A percentile compares a stretch with the other conserved stretches of the same genome.
Conservation (phyloP, 768 basidiomycete species). For the Xerocomellus chrysenteron region DNA sequence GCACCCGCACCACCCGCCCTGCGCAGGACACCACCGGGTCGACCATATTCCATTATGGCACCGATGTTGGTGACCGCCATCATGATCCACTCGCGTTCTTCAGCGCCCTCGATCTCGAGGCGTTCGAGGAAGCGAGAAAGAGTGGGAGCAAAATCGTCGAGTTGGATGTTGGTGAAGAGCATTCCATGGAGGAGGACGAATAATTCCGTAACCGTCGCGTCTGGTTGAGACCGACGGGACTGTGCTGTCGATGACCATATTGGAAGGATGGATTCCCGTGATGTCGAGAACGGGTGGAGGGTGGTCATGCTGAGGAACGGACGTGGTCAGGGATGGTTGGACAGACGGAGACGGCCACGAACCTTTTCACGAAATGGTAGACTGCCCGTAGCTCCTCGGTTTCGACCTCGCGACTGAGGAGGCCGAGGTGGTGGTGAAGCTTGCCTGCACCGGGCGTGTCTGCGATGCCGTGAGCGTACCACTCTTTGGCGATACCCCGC, state of each 20-base stretch:
- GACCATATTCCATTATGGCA: slow-evolving; percentile 86
- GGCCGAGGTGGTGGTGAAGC: slow-evolving; percentile 89
- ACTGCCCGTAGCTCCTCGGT: slow-evolving; percentile 80
- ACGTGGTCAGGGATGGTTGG: slow-evolving; percentile 5
- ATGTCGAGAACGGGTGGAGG: slow-evolving; percentile 80
- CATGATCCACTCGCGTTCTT: slow-evolving; percentile 93
- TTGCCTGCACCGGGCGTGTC: slow-evolving; percentile 94
- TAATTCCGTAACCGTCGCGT: slow-evolving; percentile 70
- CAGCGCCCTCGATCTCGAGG: slow-evolving; percentile 74
- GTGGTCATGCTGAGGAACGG: slow-evolving; percentile 72
- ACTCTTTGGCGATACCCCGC: slow-evolving; percentile 85
- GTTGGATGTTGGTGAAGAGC: slow-evolving; percentile 93
- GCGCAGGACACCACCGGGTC: slow-evolving; percentile 65
- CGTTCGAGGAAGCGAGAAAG: slow-evolving; percentile 86
- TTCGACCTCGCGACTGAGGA: slow-evolving; percentile 81
- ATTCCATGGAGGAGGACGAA: slow-evolving; percentile 95
- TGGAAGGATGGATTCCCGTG: slow-evolving; percentile 85
- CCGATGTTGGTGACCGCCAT: slow-evolving; percentile 87
- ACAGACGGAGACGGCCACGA: slow-evolving; percentile 16
- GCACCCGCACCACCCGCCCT: slow-evolving; percentile 52
- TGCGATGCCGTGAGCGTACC: slow-evolving; percentile 86
- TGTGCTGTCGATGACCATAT: slow-evolving; percentile 76
- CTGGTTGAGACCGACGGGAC: slow-evolving; percentile 70
- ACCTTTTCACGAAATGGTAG: slow-evolving; percentile 97
- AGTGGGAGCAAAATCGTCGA: slow-evolving; percentile 85